Evolutionary conservation across 352 stramenopile genomes (phyloP), one percentile per base, ranked within the genome.

Genomic region (Phytophthora hibernalis): DNA sequence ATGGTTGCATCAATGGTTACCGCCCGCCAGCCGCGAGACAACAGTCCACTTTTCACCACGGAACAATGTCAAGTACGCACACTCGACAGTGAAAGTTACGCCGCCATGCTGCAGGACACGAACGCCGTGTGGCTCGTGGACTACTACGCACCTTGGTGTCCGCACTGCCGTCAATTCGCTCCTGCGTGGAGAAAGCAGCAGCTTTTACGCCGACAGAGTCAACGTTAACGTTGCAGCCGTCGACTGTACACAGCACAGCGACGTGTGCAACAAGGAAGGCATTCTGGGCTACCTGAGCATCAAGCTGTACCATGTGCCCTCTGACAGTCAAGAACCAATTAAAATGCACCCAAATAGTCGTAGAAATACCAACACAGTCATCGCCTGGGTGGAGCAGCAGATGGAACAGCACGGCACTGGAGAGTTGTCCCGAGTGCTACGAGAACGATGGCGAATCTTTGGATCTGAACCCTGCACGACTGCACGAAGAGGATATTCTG

Each of bases 141-240:
- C 58, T 95, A 92, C 60, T 95, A 95, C 67, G 81, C 86, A 30
- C 86, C 86, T 9, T 93, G 84, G 86, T 95, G 86, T 35, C 83
- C 82, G 22, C 86, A 95, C 64, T 95, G 85, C 63, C 77, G 82
- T 38, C 61, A 90, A 28, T 91, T 95, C 40, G 86, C 86, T 43
- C 85, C 84, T 11, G 79, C 84, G 43, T 82, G 74, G 86, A 93
- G 54, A 89, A 89, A 22, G 74, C 91, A 20, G 82, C 81, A 2
- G 66, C 74, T 28, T 90, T 57, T 92, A 93, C 60, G 81, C 73
- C 31, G 71, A 86, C 20, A 88, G 70, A 43, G 54, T 67, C 35
- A 72, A 56, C 22, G 69, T 92, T 49, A 76, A 87, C 58, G 68
- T 91, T 45, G 85, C 83, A 43, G 83, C 83, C 12, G 79, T 94